Evolutionary conservation across 768 basidiomycete genomes (phyloP), one percentile per base, ranked within the genome.

Genomic region (Cyclocybe aegerita): DNA sequence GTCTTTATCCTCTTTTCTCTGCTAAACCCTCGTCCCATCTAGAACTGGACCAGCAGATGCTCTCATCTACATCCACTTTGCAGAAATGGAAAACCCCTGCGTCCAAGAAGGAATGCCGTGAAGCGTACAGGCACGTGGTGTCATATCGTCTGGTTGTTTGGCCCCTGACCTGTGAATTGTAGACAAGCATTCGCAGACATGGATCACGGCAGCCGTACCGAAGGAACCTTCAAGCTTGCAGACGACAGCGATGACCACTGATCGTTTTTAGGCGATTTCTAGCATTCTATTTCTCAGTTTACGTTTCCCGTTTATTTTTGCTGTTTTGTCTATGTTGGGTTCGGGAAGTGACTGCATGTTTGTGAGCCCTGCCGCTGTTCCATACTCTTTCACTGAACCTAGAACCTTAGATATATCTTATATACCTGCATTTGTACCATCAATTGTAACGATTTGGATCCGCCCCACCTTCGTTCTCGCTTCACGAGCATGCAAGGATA

Each of bases 1-100:
- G 32, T n/a, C 34, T 14, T 44, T 14, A 32, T 42, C 12, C 17
- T 16, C 17, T 12, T 41, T 41, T 33, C 31, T 4, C 39, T 17
- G 14, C 46, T 4, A 14, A 31, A 23, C 36, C 23, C 31, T 34
- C 15, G 14, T 36, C n/a, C 29, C 23, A 34, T 46, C 49, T n/a
- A 92, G 90, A 65, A 4, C 59, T 92, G 42, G 91, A 93, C 55
- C 65, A 75, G 10, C 81, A 82, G 44, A 71, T 91, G 70, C 63
- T 90, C 1, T 67, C 68, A 0, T 70, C 67, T 1, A 82, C 78
- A 11, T 68, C 68, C 53, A 68, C 23, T 23, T 23, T 72, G 52
- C 84, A 89, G 62, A 75, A 75, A 49, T 90, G 85, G 79, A 88
- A 82, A 62, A 76, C 70, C 15, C 46, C 69, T 1, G 69, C 66